Evolutionary conservation across 352 stramenopile genomes (phyloP).

Genomic region (Pythium oligandrum): DNA sequence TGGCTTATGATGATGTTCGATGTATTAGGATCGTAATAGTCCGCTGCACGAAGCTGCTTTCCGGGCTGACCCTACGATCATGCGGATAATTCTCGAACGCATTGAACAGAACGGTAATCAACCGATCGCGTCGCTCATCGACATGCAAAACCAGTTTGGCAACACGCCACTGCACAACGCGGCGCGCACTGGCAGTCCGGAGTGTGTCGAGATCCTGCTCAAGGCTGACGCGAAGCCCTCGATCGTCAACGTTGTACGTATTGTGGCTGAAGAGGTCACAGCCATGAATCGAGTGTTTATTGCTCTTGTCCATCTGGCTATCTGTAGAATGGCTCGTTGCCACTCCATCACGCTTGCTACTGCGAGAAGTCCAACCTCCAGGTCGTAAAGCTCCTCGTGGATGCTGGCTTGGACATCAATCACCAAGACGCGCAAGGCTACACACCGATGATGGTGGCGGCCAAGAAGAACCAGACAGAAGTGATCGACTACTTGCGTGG

Average conservation of each 20-base stretch:
- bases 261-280: no score
- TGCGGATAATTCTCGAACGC: conserved; percentile 44
- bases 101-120: conserved; percentile 42
- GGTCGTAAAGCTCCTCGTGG: conserved; percentile 50
- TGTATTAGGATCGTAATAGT: conserved; percentile 63
- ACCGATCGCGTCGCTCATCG: conserved; percentile 29
- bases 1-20: not conserved
- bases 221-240: conserved; percentile 35
- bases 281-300: not conserved
- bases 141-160: conserved; percentile 74
- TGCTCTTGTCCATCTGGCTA: not conserved
- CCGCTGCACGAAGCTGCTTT: conserved; percentile 69
- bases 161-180: conserved; percentile 77
- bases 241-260: conserved; percentile 51
- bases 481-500: conserved; percentile 47
- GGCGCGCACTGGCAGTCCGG: conserved; percentile 40
- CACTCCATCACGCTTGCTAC: conserved; percentile 78
- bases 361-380: conserved; percentile 49
- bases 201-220: conserved; percentile 49
- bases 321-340: conserved; percentile 57
- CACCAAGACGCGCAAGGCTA: conserved; percentile 50
- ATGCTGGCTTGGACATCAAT: conserved; percentile 60
- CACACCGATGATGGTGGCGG: conserved; percentile 63
- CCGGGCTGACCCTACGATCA: conserved; percentile 41
- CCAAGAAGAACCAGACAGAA: conserved; percentile 70